Percentiles rank a stretch among this genome's conserved stretches.
Evolutionary conservation across 2,329 filamentous ascomycete species (phyloP).

Genomic region (Hypoxylon sp.): DNA sequence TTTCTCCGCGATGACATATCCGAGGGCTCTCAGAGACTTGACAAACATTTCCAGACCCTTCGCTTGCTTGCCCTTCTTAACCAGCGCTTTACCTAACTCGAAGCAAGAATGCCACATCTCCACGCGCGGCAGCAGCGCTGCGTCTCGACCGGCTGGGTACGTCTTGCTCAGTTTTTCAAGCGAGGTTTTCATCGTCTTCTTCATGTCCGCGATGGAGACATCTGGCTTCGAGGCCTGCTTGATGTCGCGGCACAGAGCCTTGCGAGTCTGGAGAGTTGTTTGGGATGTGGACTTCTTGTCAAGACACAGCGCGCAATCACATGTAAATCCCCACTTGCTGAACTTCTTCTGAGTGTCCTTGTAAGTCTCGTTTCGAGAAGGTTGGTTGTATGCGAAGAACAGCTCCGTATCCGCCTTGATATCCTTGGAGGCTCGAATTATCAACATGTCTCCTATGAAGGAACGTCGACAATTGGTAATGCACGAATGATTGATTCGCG

Average conservation of each 20-base stretch:
- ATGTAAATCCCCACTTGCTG: conserved; percentile 60
- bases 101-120: conserved; percentile 48
- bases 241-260: conserved; percentile 19
- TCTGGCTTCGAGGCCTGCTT: conserved; percentile 6
- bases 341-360: conserved; percentile 54
- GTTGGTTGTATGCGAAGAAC: conserved; percentile 57
- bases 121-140: conserved; percentile 28
- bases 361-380: conserved; percentile 44
- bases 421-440: conserved; percentile 63
- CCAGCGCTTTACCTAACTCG: conserved; percentile 30
- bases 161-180: conserved; percentile 44
- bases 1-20: conserved; percentile 46
- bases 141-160: conserved; percentile 36
- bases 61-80: background rate
- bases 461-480: conserved; percentile 61
- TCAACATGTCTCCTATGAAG: conserved; percentile 69
- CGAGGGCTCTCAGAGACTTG: conserved; percentile 50
- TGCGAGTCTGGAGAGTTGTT: conserved; percentile 37
- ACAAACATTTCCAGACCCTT: conserved; percentile 44
- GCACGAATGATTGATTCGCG: conserved; percentile 69
- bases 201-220: conserved; percentile 1
- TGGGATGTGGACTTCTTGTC: conserved; percentile 46
- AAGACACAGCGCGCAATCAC: conserved; percentile 59
- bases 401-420: conserved; percentile 64
- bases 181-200: conserved; percentile 39